Percentiles rank a stretch among this genome's conserved stretches.
phyloP scores from a whole-genome alignment of 139 green algal species.

The Chlorella sp. region DNA sequence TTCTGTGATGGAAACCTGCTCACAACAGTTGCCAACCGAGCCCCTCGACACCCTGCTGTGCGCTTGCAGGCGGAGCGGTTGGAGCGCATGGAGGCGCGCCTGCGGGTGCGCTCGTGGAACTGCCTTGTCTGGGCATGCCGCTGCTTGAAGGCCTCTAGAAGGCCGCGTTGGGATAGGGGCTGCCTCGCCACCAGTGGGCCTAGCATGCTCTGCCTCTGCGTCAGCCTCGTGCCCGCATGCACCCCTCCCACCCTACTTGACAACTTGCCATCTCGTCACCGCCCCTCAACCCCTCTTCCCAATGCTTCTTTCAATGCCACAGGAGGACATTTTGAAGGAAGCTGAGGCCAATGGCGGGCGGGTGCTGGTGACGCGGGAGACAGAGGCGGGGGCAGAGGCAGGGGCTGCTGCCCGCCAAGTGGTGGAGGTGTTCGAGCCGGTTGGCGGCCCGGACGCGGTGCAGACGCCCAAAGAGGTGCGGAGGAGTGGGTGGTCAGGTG shows the following conservation, averaged over 20 bases:
- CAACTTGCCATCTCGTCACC: not conserved
- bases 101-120: slow-evolving; percentile 51
- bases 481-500: no score
- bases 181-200: no score
- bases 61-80: slow-evolving; percentile 63
- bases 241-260: not conserved
- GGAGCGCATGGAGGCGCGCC: slow-evolving; percentile 91
- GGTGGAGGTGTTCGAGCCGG: slow-evolving; percentile 67
- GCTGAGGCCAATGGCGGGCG: slow-evolving; percentile 60
- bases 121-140: no score
- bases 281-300: not conserved
- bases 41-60: no score
- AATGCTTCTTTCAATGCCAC: not conserved
- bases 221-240: not conserved
- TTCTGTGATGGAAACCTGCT: no score
- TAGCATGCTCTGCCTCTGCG: not conserved
- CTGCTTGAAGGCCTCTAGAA: no score
- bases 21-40: no score
- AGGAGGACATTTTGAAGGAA: slow-evolving; percentile 88
- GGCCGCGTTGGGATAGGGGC: not conserved
- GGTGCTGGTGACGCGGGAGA: slow-evolving; percentile 87
- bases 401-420: slow-evolving; percentile 26
- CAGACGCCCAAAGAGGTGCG: slow-evolving; percentile 79
- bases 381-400: not conserved
- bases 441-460: slow-evolving; percentile 66